Evolutionary conservation across 2,329 filamentous ascomycete genomes (phyloP).

Genomic region (Scedosporium apiospermum): DNA sequence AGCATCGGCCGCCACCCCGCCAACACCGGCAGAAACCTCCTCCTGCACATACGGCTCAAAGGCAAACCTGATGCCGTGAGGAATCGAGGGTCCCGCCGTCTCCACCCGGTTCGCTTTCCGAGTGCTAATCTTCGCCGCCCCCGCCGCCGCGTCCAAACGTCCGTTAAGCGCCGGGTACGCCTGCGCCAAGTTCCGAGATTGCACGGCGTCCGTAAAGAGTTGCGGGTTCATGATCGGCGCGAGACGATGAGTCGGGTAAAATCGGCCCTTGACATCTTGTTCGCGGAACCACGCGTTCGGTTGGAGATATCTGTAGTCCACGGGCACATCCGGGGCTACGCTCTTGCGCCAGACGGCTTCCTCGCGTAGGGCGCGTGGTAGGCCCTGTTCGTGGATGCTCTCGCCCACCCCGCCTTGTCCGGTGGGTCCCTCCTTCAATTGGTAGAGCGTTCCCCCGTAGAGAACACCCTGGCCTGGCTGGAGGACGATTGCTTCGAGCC

Average conservation of each 20-base stretch:
- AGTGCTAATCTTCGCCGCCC: constrained; percentile 26
- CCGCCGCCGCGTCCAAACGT: constrained; percentile 28
- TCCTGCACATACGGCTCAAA: constrained; percentile 26
- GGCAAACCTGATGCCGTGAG: constrained; percentile 10
- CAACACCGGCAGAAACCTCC: constrained; percentile 11
- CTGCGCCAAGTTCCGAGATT: constrained; percentile 14
- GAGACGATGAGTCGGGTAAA: constrained; percentile 46
- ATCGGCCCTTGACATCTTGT: constrained; percentile 40
- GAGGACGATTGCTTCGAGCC: constrained; percentile 8
- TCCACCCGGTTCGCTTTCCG: constrained; percentile 29
- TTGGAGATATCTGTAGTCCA: constrained; percentile 29
- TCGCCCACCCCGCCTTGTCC: constrained; percentile 12
- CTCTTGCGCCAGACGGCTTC: constrained; percentile 29
- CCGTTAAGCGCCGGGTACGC: constrained; percentile 40
- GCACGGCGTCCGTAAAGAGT: constrained; percentile 25
- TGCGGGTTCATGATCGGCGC: constrained; percentile 37
- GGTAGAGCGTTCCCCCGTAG: constrained; percentile 31
- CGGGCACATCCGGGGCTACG: constrained; percentile 17
- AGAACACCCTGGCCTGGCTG: constrained; percentile 17
- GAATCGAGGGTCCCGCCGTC: constrained; percentile 33
- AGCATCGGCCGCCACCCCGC: neutral
- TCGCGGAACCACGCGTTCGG: constrained; percentile 39
- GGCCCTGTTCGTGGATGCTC: constrained; percentile 24
- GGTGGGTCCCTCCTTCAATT: constrained; percentile 19
- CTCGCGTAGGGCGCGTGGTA: constrained; percentile 30